Base-by-base conservation (phyloP, 2,329 filamentous ascomycete species). In the Escovopsis sp. region DNA sequence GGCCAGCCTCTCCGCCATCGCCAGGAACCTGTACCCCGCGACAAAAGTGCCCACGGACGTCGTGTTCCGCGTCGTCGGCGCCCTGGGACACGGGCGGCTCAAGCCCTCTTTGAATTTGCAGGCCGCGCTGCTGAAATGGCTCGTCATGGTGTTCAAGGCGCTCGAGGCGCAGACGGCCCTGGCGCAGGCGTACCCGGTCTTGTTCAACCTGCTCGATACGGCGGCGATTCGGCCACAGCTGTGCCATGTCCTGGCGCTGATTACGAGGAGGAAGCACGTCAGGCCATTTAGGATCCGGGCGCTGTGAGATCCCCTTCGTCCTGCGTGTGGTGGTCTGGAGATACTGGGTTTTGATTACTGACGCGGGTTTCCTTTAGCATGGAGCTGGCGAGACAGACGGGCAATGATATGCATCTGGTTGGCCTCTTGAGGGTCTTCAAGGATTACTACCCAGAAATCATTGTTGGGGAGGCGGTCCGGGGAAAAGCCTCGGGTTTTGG, bases 381-480 rank as follows among this genome's bases (percentile, higher is more conserved):
- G 47, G 65, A 66, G 32, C 57, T 79, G 30, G 72, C 73, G 3
- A 62, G 75, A 35, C 72, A 76, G 52, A 72, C 68, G 5, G 80
- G 79, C 14, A 81, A 83, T 52, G 86, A 94, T 43, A 81, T 80
- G 39, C 72, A 78, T 40, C 64, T 94, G 31, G 70, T 82, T 32
- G 83, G 83, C 3, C 66, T 94, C 14, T 65, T 93, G 39, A 74
- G 81, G 42, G 76, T 89, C n/a, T 93, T 81, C 64, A 91, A 91
- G 56, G 85, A 89, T 56, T 93, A 89, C 59, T 93, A 89, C 53
- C 85, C 86, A 0, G 85, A 94, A 56, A 84, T 93, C 42, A 84
- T 93, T 45, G 72, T 89, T 12, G 83, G 81, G 16, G 80, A 81
- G 48, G 67, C 74, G 4, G 72, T 76, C 27, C 66, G 68, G 41